phyloP scores from a whole-genome alignment of 192 early-diverging fungal genomes.

The Polychytrium aggregatum region DNA sequence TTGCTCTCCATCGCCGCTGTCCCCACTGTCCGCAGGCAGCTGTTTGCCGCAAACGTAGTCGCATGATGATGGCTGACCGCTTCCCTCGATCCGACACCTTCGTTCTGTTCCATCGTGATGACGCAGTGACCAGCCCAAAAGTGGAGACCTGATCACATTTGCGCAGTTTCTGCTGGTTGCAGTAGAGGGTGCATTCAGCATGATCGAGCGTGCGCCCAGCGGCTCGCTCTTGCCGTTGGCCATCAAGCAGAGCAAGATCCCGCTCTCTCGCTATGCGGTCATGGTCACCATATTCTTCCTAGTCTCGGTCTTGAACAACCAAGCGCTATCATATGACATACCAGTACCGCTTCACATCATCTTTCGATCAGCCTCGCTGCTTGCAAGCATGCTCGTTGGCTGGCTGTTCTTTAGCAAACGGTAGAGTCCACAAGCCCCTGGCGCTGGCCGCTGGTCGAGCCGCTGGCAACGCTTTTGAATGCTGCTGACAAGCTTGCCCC shows the following conservation, averaged over 20 bases:
- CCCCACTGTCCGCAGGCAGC: too few relatives aligned
- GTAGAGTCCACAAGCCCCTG: too few relatives aligned
- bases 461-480: too few relatives aligned
- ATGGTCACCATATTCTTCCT: conserved; percentile 70
- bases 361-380: conserved; percentile 70
- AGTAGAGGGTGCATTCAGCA: conserved; percentile 47
- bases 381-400: conserved; percentile 74
- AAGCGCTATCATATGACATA: conserved; percentile 66
- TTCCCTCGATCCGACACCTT: too few relatives aligned
- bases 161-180: conserved; percentile 72
- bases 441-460: too few relatives aligned
- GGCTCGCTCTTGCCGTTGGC: background rate
- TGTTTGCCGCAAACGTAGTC: too few relatives aligned
- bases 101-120: conserved; percentile 18
- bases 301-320: conserved; percentile 75
- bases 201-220: conserved; percentile 32
- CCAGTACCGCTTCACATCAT: conserved; percentile 87
- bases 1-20: too few relatives aligned
- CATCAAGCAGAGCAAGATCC: too few relatives aligned
- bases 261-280: conserved; percentile 56
- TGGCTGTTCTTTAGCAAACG: too few relatives aligned
- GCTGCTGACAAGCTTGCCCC: too few relatives aligned
- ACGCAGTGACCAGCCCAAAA: conserved; percentile 40
- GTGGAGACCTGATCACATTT: conserved; percentile 74
- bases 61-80: too few relatives aligned